phyloP scores from a whole-genome alignment of 176 grass and related monocot species.

The Oryza coarctata region DNA sequence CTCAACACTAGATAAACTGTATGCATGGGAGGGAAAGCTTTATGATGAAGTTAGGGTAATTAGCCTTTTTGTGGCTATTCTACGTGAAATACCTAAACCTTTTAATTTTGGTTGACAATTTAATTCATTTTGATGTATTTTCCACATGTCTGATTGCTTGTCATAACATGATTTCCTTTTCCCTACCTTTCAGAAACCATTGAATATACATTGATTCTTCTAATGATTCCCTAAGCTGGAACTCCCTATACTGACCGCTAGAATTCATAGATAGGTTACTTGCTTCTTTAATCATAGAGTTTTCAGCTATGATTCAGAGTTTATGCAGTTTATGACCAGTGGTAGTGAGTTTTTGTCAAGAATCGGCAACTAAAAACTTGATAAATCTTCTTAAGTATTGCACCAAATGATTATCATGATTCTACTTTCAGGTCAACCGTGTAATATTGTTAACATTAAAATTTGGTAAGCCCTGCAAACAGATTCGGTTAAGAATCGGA shows the following conservation, averaged over 20 bases:
- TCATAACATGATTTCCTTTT: neutral
- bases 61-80: neutral
- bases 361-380: neutral
- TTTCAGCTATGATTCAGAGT: neutral
- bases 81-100: neutral
- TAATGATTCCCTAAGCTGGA: neutral
- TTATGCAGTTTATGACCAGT: neutral
- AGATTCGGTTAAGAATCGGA: no score
- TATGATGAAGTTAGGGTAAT: slow-evolving; percentile 93
- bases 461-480: no score
- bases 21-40: slow-evolving; percentile 75
- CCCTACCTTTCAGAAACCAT: neutral
- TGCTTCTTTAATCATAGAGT: neutral
- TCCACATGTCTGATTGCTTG: neutral
- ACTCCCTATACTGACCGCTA: neutral
- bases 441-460: no score
- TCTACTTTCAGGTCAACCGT: slow-evolving; percentile 55
- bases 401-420: neutral
- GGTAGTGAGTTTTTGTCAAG: no score
- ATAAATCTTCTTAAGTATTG: neutral
- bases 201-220: neutral
- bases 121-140: neutral
- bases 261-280: neutral
- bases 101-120: neutral
- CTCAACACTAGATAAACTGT: slow-evolving; percentile 64